These are phyloP conservation scores for Hymenoscyphus albidus DNA, from an alignment of 2,329 filamentous ascomycete species.

Conservation along the genomic window DNA sequence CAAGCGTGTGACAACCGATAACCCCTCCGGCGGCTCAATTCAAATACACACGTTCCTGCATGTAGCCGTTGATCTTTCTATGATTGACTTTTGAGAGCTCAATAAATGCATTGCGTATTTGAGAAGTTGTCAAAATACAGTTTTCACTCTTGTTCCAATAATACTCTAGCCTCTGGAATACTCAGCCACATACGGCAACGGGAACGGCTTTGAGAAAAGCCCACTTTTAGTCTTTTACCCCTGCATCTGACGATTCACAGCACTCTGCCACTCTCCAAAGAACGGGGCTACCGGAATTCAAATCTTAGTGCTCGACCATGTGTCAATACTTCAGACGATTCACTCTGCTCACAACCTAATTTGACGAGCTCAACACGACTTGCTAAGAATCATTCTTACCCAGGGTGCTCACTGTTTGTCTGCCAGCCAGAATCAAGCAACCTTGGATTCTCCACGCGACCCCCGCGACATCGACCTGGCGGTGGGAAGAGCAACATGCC, in stretches of 20 bases:
- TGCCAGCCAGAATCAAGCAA: neutral
- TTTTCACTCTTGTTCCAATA: neutral
- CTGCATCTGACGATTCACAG: conserved; percentile 2
- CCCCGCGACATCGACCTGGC: conserved; percentile 10
- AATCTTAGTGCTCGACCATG: conserved; percentile 16
- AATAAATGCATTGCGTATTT: neutral
- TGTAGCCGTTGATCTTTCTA: neutral
- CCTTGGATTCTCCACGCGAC: conserved; percentile 2
- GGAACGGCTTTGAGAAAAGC: neutral
- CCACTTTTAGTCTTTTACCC: conserved; percentile 9
- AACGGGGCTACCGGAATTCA: conserved; percentile 6
- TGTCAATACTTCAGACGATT: conserved; percentile 22
- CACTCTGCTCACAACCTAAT: neutral
- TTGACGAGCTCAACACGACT: conserved; percentile 7
- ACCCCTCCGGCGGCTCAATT: neutral
- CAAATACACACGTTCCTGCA: neutral
- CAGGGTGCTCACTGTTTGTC: neutral
- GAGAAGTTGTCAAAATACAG: neutral
- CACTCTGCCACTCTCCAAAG: conserved; percentile 4
- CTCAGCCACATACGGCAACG: neutral
- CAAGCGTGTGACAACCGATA: neutral
- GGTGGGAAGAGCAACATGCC: conserved; percentile 32
- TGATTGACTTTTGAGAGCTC: neutral
- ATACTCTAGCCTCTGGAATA: neutral
- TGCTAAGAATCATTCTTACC: neutral